Conservation (phyloP, 768 basidiomycete genomes). For the Russula brevipes region DNA sequence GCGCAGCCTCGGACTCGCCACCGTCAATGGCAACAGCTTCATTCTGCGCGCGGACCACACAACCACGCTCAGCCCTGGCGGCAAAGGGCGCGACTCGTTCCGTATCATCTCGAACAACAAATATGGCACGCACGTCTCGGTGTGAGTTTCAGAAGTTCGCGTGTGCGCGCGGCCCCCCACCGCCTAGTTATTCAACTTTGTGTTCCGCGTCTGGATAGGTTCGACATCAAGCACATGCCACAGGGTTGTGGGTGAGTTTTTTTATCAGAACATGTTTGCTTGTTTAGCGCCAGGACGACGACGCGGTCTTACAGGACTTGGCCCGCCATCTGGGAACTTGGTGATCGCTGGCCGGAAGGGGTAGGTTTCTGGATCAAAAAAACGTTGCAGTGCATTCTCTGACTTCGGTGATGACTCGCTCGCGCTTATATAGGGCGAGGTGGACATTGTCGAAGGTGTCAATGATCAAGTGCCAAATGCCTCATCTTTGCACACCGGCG, state of each 20-base stretch:
- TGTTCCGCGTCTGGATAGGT: slow-evolving; percentile 26
- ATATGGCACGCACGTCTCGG: slow-evolving; percentile 48
- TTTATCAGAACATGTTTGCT: slow-evolving; percentile 20
- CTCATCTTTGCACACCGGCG: slow-evolving; percentile 51
- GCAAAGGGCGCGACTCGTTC: slow-evolving; percentile 55
- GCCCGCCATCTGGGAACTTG: slow-evolving; percentile 58
- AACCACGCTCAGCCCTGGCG: slow-evolving; percentile 42
- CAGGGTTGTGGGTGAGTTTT: slow-evolving; percentile 47
- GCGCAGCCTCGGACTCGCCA: slow-evolving; percentile 50
- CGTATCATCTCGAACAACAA: slow-evolving; percentile 49
- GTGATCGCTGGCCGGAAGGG: slow-evolving; percentile 45
- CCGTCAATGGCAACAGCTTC: slow-evolving; percentile 46
- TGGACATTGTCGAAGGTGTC: slow-evolving; percentile 55
- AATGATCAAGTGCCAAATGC: slow-evolving; percentile 50
- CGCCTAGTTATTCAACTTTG: too few relatives aligned
- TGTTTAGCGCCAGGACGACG: neutral
- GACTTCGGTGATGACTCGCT: slow-evolving; percentile 16
- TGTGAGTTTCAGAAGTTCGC: slow-evolving; percentile 37
- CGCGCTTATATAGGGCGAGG: slow-evolving; percentile 40
- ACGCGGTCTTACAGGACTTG: slow-evolving; percentile 33
- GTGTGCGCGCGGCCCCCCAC: neutral
- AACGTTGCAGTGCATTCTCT: neutral
- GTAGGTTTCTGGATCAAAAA: slow-evolving; percentile 28
- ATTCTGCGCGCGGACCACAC: slow-evolving; percentile 52
- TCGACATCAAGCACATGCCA: slow-evolving; percentile 56